phyloP scores from a whole-genome alignment of 139 green algal species.

The Volvox reticuliferus region DNA sequence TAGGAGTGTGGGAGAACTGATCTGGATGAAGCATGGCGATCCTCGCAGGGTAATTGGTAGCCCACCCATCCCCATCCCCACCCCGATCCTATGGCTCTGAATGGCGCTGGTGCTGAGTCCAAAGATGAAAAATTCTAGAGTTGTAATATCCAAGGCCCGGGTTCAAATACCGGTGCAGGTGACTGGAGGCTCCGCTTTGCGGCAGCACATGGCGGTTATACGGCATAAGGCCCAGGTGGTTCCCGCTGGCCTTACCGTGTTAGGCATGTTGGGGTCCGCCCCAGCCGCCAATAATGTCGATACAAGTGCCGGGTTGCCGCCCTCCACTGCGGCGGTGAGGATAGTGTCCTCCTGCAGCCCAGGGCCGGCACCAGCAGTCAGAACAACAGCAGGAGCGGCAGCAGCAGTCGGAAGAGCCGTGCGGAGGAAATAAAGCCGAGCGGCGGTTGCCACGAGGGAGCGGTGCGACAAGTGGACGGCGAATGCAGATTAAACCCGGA shows the following conservation, averaged over 20 bases:
- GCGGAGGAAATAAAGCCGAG: not conserved
- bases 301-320: constrained; percentile 32
- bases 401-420: not conserved
- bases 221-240: not conserved
- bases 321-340: constrained; percentile 39
- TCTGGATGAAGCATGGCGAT: not conserved
- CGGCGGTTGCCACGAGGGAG: too few species aligned
- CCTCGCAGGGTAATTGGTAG: too few species aligned
- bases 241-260: constrained; percentile 12
- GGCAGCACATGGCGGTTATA: not conserved
- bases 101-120: too few species aligned
- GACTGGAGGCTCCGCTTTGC: not conserved
- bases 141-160: not conserved
- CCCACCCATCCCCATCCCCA: too few species aligned
- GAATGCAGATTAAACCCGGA: too few species aligned
- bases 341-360: constrained; percentile 25
- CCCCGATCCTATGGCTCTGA: too few species aligned
- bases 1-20: not conserved
- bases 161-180: not conserved
- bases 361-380: too few species aligned
- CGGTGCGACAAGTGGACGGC: too few species aligned
- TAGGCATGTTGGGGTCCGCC: constrained; percentile 25
- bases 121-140: too few species aligned
- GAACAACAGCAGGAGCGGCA: not conserved
- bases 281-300: constrained; percentile 21